These are phyloP conservation scores for Tylopilus sp. DNA, from an alignment of 768 basidiomycete genomes.

Conservation along the genomic window DNA sequence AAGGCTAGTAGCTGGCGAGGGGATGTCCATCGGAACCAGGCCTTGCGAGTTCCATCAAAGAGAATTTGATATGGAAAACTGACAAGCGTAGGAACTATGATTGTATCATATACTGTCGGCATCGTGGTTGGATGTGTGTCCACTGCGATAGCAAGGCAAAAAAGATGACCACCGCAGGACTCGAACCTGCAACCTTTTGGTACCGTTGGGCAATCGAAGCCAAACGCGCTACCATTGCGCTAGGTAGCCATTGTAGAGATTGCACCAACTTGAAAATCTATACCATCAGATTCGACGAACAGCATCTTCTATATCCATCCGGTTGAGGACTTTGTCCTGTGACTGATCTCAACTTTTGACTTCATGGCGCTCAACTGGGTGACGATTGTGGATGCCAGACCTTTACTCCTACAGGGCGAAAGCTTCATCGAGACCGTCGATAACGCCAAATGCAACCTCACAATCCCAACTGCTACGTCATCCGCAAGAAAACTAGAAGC, in stretches of 20 bases:
- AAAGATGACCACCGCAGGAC: slow-evolving; percentile 78
- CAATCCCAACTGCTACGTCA: slow-evolving; percentile 47
- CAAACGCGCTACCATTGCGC: slow-evolving; percentile 96
- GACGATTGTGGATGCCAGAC: slow-evolving; percentile 55
- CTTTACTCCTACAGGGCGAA: slow-evolving; percentile 65
- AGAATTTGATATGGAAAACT: slow-evolving; percentile 16
- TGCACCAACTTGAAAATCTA: no score
- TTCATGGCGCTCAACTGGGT: slow-evolving; percentile 79
- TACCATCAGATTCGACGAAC: background rate
- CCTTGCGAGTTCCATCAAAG: slow-evolving; percentile 60
- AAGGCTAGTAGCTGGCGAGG: slow-evolving; percentile 36
- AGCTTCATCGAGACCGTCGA: slow-evolving; percentile 53
- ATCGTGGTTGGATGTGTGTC: background rate
- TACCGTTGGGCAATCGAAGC: slow-evolving; percentile 76
- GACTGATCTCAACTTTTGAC: background rate
- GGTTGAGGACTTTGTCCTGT: background rate
- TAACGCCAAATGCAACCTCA: slow-evolving; percentile 56
- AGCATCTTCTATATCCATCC: background rate
- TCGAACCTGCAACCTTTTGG: slow-evolving; percentile 98
- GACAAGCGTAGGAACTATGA: background rate
- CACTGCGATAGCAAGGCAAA: background rate
- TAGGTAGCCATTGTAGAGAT: slow-evolving; percentile 53
- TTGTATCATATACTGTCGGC: background rate
- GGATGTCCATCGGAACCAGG: slow-evolving; percentile 54
- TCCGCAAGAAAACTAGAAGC: slow-evolving; percentile 60